phyloP scores from a whole-genome alignment of 139 green algal species.

The Micractinium conductrix region DNA sequence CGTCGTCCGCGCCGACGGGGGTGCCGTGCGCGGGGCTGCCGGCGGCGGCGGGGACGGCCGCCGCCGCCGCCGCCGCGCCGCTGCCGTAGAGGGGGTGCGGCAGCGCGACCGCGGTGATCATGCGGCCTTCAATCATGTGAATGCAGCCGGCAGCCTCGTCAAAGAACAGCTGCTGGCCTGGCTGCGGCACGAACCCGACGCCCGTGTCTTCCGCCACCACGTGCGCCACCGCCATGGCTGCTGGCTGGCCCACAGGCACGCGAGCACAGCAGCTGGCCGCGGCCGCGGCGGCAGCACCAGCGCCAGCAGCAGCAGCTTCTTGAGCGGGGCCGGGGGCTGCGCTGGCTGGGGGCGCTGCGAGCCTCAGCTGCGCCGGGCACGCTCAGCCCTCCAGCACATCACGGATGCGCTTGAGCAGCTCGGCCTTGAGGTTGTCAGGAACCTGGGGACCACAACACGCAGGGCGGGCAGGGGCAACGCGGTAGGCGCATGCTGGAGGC shows the following conservation, averaged over 20 bases:
- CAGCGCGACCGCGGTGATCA: conserved; percentile 26
- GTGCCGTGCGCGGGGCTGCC: neutral
- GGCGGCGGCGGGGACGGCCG: neutral
- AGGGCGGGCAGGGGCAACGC: too few species aligned
- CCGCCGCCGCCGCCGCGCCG: neutral
- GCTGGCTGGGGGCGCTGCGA: neutral
- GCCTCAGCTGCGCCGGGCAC: neutral
- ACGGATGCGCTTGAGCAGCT: conserved; percentile 31
- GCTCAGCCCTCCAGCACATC: conserved; percentile 31
- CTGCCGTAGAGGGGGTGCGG: neutral
- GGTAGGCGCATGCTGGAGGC: too few species aligned
- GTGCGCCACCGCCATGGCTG: conserved; percentile 15
- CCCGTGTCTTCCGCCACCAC: conserved; percentile 23
- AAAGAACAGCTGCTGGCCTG: conserved; percentile 34
- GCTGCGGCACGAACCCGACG: conserved; percentile 17
- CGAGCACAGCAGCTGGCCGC: too few species aligned
- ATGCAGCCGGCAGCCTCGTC: conserved; percentile 36
- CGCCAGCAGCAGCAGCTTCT: too few species aligned
- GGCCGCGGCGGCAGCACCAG: too few species aligned
- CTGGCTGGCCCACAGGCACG: too few species aligned
- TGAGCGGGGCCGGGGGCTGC: too few species aligned
- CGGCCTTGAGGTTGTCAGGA: conserved; percentile 35
- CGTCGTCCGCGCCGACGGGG: neutral
- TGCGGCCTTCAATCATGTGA: conserved; percentile 40
- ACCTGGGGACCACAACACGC: too few species aligned